phyloP scores from a whole-genome alignment of 345 rosid species.

The Mangifera indica region DNA sequence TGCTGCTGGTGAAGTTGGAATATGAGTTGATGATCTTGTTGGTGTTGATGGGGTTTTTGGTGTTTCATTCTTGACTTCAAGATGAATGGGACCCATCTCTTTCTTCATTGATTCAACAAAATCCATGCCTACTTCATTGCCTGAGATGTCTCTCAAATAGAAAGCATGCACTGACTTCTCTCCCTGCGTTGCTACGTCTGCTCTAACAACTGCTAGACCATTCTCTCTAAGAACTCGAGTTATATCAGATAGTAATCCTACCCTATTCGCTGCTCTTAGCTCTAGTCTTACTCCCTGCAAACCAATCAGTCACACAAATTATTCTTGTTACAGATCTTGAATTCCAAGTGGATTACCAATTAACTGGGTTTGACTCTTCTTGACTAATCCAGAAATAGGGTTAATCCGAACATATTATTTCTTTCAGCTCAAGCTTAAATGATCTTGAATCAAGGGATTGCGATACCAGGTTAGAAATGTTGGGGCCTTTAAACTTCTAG shows the following conservation, averaged over 20 bases:
- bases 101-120: slow-evolving; percentile 57
- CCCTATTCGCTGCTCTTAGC: slow-evolving; percentile 55
- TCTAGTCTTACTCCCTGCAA: slow-evolving; percentile 58
- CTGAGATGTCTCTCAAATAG: slow-evolving; percentile 53
- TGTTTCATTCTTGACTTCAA: slow-evolving; percentile 40
- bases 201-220: slow-evolving; percentile 62
- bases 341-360: too few species aligned
- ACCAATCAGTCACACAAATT: not conserved
- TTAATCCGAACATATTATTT: too few species aligned
- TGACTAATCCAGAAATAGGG: too few species aligned
- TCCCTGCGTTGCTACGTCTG: slow-evolving; percentile 65
- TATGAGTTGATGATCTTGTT: too few species aligned
- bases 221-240: slow-evolving; percentile 65
- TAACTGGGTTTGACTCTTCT: too few species aligned
- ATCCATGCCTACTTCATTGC: slow-evolving; percentile 57
- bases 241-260: slow-evolving; percentile 66
- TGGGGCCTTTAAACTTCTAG: too few species aligned
- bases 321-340: too few species aligned
- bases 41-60: not conserved
- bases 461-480: too few species aligned
- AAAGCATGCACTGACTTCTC: slow-evolving; percentile 53
- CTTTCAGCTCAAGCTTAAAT: too few species aligned
- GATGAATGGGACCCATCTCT: slow-evolving; percentile 59
- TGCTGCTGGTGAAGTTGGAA: slow-evolving; percentile 14
- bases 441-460: too few species aligned